A percentile compares a stretch with the other conserved stretches of the same genome.
These are phyloP conservation scores for Candida sanyaensis DNA, from an alignment of 1,139 yeast genomes.

Conservation along the genomic window DNA sequence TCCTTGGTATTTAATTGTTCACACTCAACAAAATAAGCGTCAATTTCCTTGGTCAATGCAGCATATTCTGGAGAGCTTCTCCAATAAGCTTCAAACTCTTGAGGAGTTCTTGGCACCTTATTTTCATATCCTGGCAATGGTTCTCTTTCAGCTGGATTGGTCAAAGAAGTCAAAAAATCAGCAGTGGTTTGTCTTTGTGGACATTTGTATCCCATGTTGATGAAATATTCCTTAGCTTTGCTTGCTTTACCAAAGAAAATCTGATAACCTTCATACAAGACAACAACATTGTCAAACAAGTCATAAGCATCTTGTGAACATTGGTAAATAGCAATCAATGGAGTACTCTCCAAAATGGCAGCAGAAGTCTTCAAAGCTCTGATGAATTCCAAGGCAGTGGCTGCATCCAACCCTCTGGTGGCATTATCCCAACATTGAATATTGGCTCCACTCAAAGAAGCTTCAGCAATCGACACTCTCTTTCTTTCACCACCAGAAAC, in stretches of 20 bases:
- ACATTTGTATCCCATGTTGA: conserved; percentile 70
- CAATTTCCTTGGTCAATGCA: conserved; percentile 20
- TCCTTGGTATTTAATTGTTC: conserved; percentile 11
- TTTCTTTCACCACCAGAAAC: conserved; percentile 47
- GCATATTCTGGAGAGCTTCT: conserved; percentile 21
- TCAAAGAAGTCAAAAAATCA: conserved; percentile 76
- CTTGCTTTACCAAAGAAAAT: conserved; percentile 67
- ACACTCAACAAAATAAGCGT: conserved; percentile 15
- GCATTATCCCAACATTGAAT: conserved; percentile 63
- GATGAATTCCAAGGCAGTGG: conserved; percentile 68
- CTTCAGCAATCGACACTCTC: conserved; percentile 46
- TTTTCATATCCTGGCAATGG: conserved; percentile 49
- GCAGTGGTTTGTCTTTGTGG: conserved; percentile 80
- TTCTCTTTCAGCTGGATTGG: conserved; percentile 71
- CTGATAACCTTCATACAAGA: conserved; percentile 76
- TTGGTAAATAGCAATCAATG: conserved; percentile 78
- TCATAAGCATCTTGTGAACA: conserved; percentile 53
- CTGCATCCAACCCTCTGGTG: conserved; percentile 60
- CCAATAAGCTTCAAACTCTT: conserved; percentile 29
- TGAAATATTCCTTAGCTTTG: conserved; percentile 50
- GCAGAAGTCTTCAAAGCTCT: conserved; percentile 68
- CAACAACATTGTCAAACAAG: conserved; percentile 70
- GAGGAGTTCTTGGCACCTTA: conserved; percentile 28
- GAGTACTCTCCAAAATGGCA: conserved; percentile 54
- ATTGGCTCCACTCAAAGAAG: conserved; percentile 34